Evolutionary conservation across 441 rosid species (phyloP).

Genomic region (Melastoma candidum): DNA sequence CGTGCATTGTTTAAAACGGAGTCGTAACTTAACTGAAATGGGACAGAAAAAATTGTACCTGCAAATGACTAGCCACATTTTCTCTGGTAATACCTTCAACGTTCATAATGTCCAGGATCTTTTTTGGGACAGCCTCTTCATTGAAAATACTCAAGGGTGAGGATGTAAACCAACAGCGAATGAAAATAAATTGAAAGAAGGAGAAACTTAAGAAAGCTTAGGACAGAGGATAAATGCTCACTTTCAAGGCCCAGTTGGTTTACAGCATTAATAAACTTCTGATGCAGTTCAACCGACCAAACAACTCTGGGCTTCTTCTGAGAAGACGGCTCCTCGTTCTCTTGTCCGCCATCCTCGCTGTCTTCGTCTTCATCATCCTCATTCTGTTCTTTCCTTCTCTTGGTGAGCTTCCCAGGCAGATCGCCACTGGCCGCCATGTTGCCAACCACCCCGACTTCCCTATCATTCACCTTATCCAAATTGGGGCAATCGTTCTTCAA

Average conservation of each 20-base stretch:
- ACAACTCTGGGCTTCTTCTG: conserved; percentile 92
- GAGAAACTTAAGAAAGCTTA: conserved; percentile 1
- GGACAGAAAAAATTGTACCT: conserved; percentile 2
- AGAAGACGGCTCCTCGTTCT: conserved; percentile 50
- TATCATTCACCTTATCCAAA: conserved; percentile 26
- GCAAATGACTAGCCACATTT: conserved; percentile 72
- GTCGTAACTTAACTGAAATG: not conserved
- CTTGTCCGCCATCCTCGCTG: conserved; percentile 46
- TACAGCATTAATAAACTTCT: conserved; percentile 81
- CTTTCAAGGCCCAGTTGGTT: conserved; percentile 81
- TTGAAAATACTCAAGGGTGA: conserved; percentile 8
- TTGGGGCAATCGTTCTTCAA: conserved; percentile 24
- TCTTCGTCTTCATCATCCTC: conserved; percentile 54
- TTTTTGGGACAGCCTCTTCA: conserved; percentile 96
- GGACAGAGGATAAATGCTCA: conserved; percentile 24
- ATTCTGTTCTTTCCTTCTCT: conserved; percentile 36
- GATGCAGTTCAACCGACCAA: conserved; percentile 81
- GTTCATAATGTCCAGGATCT: conserved; percentile 88
- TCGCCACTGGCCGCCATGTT: conserved; percentile 25
- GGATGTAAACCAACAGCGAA: not conserved
- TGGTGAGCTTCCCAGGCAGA: conserved; percentile 24
- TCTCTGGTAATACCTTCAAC: conserved; percentile 89
- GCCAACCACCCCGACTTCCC: conserved; percentile 21
- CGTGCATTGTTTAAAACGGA: not conserved
- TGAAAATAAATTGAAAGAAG: not conserved